Conservation (phyloP, 768 basidiomycete species). For the Leucocoprinus birnbaumii region DNA sequence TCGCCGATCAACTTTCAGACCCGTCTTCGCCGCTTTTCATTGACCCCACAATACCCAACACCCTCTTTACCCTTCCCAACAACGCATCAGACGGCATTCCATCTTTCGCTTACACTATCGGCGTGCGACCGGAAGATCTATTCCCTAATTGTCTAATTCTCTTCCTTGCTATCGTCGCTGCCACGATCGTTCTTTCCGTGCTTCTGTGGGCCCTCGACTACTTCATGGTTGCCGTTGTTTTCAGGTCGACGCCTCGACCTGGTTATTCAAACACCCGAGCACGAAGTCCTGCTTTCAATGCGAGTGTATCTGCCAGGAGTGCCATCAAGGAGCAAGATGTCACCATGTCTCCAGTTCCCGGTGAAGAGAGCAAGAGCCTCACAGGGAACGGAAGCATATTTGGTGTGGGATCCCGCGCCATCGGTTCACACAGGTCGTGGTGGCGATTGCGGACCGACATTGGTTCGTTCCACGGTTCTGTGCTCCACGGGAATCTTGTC, state of each 20-base stretch:
- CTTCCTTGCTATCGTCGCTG: slow-evolving; percentile 78
- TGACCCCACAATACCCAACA: slow-evolving; percentile 62
- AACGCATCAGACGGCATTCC: slow-evolving; percentile 67
- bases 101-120: slow-evolving; percentile 83
- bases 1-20: slow-evolving; percentile 71
- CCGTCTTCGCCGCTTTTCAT: slow-evolving; percentile 75
- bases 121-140: slow-evolving; percentile 77
- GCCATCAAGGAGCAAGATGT: slow-evolving; percentile 41
- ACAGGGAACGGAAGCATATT: slow-evolving; percentile 10
- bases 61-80: slow-evolving; percentile 66
- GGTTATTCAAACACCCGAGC: slow-evolving; percentile 24
- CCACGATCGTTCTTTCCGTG: slow-evolving; percentile 64
- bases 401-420: slow-evolving; percentile 6
- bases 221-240: slow-evolving; percentile 23
- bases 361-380: slow-evolving; percentile 12
- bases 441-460: slow-evolving; percentile 57
- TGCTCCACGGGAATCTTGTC: slow-evolving; percentile 87
- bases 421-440: slow-evolving; percentile 39
- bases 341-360: slow-evolving; percentile 5
- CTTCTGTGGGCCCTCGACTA: slow-evolving; percentile 74
- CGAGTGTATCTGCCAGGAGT: slow-evolving; percentile 13
- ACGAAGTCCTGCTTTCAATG: slow-evolving; percentile 33
- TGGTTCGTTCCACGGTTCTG: slow-evolving; percentile 77
- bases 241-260: slow-evolving; percentile 14
- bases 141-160: slow-evolving; percentile 80